These are phyloP conservation scores for Picochlorum sp. DNA, from an alignment of 139 green algal genomes.

Conservation along the genomic window DNA sequence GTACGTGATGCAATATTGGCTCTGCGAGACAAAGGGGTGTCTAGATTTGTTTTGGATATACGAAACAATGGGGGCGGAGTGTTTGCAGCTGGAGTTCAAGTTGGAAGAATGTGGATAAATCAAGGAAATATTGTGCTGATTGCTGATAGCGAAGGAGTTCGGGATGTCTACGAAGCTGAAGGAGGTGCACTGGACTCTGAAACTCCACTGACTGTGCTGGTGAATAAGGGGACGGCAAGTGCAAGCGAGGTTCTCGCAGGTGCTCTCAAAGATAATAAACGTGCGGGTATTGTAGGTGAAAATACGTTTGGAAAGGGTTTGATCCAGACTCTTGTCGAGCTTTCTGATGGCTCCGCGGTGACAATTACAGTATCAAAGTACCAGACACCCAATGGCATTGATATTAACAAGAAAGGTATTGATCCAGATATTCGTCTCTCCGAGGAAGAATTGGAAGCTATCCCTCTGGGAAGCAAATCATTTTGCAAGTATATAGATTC, in stretches of 20 bases:
- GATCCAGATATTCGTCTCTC: slow-evolving; percentile 28
- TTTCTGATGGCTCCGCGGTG: slow-evolving; percentile 78
- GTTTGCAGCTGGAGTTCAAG: slow-evolving; percentile 83
- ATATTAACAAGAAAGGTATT: slow-evolving; percentile 67
- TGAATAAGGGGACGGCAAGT: slow-evolving; percentile 91
- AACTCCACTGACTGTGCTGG: slow-evolving; percentile 66
- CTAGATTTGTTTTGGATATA: slow-evolving; percentile 72
- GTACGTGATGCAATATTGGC: slow-evolving; percentile 41
- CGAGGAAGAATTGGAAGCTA: neutral
- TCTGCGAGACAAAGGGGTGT: slow-evolving; percentile 26
- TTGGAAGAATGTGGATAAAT: slow-evolving; percentile 69
- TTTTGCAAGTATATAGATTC: slow-evolving; percentile 18
- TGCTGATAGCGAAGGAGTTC: slow-evolving; percentile 73
- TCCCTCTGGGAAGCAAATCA: slow-evolving; percentile 2
- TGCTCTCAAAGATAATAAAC: slow-evolving; percentile 82
- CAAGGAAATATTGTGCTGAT: slow-evolving; percentile 87
- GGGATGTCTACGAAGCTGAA: slow-evolving; percentile 80
- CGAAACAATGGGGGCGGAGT: slow-evolving; percentile 89
- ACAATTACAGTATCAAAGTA: slow-evolving; percentile 86
- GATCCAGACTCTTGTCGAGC: slow-evolving; percentile 88
- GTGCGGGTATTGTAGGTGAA: slow-evolving; percentile 64
- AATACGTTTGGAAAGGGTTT: slow-evolving; percentile 94
- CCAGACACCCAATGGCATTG: slow-evolving; percentile 53
- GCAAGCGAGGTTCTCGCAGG: slow-evolving; percentile 89
- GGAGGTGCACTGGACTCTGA: slow-evolving; percentile 23